Percentiles rank a stretch among this genome's conserved stretches.
phyloP scores from a whole-genome alignment of 116 monocot species.

The Thalassia testudinum region DNA sequence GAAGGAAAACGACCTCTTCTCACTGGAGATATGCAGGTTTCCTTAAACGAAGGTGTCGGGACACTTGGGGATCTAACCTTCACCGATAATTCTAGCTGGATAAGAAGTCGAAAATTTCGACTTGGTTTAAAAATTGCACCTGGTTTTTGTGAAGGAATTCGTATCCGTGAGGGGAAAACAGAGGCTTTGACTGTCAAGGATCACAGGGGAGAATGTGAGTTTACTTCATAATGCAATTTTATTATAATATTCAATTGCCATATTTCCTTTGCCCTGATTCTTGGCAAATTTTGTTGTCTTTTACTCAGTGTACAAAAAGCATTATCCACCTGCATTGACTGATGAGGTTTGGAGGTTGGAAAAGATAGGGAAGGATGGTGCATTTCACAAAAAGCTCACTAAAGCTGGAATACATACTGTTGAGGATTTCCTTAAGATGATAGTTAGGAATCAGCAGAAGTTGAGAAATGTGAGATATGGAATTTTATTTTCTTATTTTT shows the following conservation, averaged over 20 bases:
- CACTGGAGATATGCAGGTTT: conserved; percentile 79
- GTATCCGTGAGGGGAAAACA: conserved; percentile 61
- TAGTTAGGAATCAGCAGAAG: conserved; percentile 53
- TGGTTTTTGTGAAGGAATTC: conserved; percentile 50
- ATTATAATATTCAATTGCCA: not conserved
- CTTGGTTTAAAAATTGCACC: conserved; percentile 52
- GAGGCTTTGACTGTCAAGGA: conserved; percentile 76
- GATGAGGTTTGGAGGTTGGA: conserved; percentile 96
- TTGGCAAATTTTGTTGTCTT: not conserved
- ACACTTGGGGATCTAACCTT: conserved; percentile 81
- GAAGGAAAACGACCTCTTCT: conserved; percentile 93
- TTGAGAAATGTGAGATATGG: conserved; percentile 46
- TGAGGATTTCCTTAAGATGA: conserved; percentile 70
- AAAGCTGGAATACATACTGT: conserved; percentile 45
- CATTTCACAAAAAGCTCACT: conserved; percentile 80
- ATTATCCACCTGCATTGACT: conserved; percentile 72
- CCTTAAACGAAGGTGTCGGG: conserved; percentile 89
- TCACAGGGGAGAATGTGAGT: conserved; percentile 60
- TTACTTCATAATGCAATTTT: not conserved
- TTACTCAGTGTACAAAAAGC: conserved; percentile 77
- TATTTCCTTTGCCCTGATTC: not conserved
- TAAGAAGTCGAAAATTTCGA: conserved; percentile 79
- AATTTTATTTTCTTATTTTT: not conserved
- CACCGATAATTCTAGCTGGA: conserved; percentile 96
- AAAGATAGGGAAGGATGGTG: conserved; percentile 94